Percentiles rank a stretch among this genome's conserved stretches.
phyloP scores from a whole-genome alignment of 176 grass and related monocot species.

The Hordeum vulgare region MorexV3_pseudomolecules_assembly NC_058518.1:325000921-325001420 shows the following conservation, averaged over 20 bases:
- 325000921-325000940: slow-evolving; percentile 61
- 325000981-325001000: slow-evolving; percentile 80
- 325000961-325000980: slow-evolving; percentile 61
- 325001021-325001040: slow-evolving; percentile 79
- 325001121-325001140: slow-evolving; percentile 3
- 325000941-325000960: slow-evolving; percentile 60
- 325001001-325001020: slow-evolving; percentile 55
- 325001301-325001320: not conserved
- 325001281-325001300: slow-evolving; percentile 10
- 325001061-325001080: slow-evolving; percentile 38
- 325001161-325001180: not conserved
- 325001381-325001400: not conserved
- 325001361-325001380: slow-evolving; percentile 11
- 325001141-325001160: slow-evolving; percentile 11
- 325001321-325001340: not conserved
- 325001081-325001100: slow-evolving; percentile 26
- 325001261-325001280: not conserved
- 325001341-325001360: not conserved
- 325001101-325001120: slow-evolving; percentile 2
- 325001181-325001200: slow-evolving; percentile 15
- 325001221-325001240: not conserved
- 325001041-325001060: slow-evolving; percentile 88
- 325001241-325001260: not conserved
- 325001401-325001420: slow-evolving; percentile 18
- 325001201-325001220: not conserved